Percentiles rank a stretch among this genome's conserved stretches.
Conservation (phyloP, 2,329 filamentous ascomycete species). For the Furcasterigmium furcatum region DNA sequence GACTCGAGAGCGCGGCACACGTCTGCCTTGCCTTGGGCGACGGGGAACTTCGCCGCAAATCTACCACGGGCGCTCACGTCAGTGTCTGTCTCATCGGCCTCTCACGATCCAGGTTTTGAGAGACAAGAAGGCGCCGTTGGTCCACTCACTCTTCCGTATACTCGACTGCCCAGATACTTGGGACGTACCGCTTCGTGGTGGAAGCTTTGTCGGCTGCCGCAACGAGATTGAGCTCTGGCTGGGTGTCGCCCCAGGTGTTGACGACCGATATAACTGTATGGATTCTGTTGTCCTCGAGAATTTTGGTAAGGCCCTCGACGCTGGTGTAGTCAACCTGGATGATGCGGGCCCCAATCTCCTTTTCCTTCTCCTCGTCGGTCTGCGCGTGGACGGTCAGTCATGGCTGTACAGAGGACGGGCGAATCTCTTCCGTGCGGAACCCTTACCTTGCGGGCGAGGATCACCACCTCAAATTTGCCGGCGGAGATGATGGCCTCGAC, state of each 20-base stretch:
- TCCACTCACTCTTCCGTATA: conserved; percentile 23
- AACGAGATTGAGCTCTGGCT: conserved; percentile 37
- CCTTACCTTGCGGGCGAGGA: not conserved
- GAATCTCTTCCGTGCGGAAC: too few relatives aligned
- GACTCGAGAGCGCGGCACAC: conserved; percentile 20
- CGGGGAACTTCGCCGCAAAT: conserved; percentile 4
- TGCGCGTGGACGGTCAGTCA: not conserved
- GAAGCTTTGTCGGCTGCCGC: conserved; percentile 34
- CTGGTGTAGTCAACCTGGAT: conserved; percentile 23
- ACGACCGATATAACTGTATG: conserved; percentile 42
- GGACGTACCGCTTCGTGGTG: conserved; percentile 34
- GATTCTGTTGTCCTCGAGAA: conserved; percentile 31
- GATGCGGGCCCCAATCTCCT: conserved; percentile 5
- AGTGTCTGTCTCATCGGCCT: not conserved
- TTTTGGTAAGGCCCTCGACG: conserved; percentile 13
- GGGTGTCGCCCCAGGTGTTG: conserved; percentile 20
- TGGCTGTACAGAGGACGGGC: too few relatives aligned
- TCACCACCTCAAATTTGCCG: not conserved
- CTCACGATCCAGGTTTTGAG: too few relatives aligned
- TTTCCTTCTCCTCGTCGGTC: not conserved
- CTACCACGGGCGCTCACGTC: not conserved
- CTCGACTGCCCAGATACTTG: conserved; percentile 36
- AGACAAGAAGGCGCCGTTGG: not conserved
- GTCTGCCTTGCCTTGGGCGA: conserved; percentile 5
- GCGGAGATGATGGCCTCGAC: not conserved